phyloP scores from a whole-genome alignment of 2,329 filamentous ascomycete species.

The Sclerotinia spermophila region DNA sequence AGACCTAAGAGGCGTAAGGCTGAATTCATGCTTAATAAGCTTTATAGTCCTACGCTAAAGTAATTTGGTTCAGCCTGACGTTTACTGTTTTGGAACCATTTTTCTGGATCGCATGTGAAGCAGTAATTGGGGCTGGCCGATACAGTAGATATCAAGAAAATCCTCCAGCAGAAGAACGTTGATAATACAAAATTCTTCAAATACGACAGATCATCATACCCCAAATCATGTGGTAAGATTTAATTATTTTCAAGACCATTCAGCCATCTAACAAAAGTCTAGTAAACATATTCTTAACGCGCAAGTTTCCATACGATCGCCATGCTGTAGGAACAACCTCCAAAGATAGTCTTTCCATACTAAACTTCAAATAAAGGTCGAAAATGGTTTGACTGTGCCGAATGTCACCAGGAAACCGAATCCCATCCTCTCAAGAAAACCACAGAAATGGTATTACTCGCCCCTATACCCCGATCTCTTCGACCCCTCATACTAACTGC shows the following conservation, averaged over 20 bases:
- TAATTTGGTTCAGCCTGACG: not conserved
- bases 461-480: constrained; percentile 4
- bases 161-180: not conserved
- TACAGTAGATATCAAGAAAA: not conserved
- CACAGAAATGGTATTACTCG: constrained; percentile 67
- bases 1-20: constrained; percentile 16
- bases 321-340: constrained; percentile 69
- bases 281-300: constrained; percentile 99
- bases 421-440: constrained; percentile 70
- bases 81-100: not conserved
- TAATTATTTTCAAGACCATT: not conserved
- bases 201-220: not conserved
- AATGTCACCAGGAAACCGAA: constrained; percentile 85
- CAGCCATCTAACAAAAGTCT: constrained; percentile 20
- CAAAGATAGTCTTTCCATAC: not conserved
- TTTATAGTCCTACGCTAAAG: not conserved
- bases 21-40: constrained; percentile 14
- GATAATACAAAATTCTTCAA: not conserved
- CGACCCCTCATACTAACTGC: constrained; percentile 7
- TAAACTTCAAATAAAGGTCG: constrained; percentile 52
- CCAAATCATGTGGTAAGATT: constrained; percentile 34
- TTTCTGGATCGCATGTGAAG: constrained; percentile 2
- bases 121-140: not conserved
- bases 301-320: constrained; percentile 91
- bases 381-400: constrained; percentile 98